Conservation (phyloP, 2,329 filamentous ascomycete genomes). For the Rhinocladiella mackenziei region DNA sequence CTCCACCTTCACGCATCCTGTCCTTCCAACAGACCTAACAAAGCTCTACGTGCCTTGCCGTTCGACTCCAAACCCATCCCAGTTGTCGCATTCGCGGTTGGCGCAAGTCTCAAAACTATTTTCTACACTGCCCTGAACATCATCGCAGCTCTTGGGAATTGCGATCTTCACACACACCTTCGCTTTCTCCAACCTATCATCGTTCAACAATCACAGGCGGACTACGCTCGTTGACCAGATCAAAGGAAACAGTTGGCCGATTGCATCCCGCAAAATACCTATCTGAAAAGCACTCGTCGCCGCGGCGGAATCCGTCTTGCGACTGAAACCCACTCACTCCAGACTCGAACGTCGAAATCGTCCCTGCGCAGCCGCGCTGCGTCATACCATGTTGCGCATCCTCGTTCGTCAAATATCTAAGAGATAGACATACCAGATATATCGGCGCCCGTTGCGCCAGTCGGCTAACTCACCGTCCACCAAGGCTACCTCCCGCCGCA, state of each 20-base stretch:
- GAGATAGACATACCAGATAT: constrained; percentile 12
- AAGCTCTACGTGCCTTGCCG: not conserved
- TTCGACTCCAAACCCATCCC: not conserved
- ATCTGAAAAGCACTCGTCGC: not conserved
- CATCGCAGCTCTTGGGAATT: not conserved
- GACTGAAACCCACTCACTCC: not conserved
- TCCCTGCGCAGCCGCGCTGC: constrained; percentile 1
- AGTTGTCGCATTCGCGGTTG: not conserved
- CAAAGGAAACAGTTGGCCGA: not conserved
- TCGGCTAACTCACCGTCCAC: not conserved
- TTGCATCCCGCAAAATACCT: not conserved
- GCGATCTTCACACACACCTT: not conserved
- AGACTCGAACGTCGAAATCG: constrained; percentile 1
- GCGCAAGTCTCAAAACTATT: not conserved
- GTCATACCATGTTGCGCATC: constrained; percentile 19
- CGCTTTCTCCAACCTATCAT: not conserved
- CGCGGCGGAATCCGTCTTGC: not conserved
- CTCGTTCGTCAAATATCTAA: constrained; percentile 6
- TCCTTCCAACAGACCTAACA: not conserved
- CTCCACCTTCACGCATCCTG: not conserved
- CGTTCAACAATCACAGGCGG: not conserved
- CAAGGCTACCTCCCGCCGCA: not conserved
- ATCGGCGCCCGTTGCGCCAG: not conserved
- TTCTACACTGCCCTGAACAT: constrained; percentile 2
- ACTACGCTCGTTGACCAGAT: not conserved